Base-by-base conservation (phyloP, 2,329 filamentous ascomycete species). In the Ceratocystis colombiana region DNA sequence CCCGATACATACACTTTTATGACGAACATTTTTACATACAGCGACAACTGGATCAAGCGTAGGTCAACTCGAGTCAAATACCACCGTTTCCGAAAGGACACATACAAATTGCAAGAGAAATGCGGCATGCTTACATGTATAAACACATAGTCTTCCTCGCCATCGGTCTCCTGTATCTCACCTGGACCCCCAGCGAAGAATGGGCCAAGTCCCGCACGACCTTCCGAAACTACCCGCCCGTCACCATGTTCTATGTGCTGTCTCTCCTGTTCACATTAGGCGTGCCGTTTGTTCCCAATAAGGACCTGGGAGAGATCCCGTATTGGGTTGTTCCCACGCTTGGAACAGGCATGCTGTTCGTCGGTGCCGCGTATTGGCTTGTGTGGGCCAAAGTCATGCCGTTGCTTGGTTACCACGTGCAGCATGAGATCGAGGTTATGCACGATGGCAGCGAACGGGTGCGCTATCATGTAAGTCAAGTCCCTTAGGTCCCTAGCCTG, bases 111-210 rank as follows among this genome's bases (percentile, higher is more conserved):
- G 12, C 12, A 3, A 41, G 37, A 41, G 12, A 41, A 41, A 41
- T 15, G 10, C 37, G 10, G 12, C 37, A 53, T 53, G 37, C 55
- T 62, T 48, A 67, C 62, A 48, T 6, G 20, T 25, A 53, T 10
- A 53, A 15, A n/a, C 85, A 0, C 88, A 88, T 73, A 86, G 85
- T 74, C 0, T 80, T 82, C 55, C 79, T 83, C 20, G 78, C 76
- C 0, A 77, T 71, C 0, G 81, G 80, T 0, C 76, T 83, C 2
- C 75, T 83, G 10, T 82, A 81, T 67, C 74, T 84, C 0, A 81
- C 82, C 10, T 78, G 72, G 70, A 77, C 70, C 4, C 79, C 80
- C 62, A 75, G 75, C 0, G 81, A 83, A 70, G 76, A 79, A 64
- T 84, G 82, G 82, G 72, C 75, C 0, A 82, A 79, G 0, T 79